Evolutionary conservation across 192 early-diverging fungal species (phyloP).

Genomic region (Backusella australiensis): DNA sequence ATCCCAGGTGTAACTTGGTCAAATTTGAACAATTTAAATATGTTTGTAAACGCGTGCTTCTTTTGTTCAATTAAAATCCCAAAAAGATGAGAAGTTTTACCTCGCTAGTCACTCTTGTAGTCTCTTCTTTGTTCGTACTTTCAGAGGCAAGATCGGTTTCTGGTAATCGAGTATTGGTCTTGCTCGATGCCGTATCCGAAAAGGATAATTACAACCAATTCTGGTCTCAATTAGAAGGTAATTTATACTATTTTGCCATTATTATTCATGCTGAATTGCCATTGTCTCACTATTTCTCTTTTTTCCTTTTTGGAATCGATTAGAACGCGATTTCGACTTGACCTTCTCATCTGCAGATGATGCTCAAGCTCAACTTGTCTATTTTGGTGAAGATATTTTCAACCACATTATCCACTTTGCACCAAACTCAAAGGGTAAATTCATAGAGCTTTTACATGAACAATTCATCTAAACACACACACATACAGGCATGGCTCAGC

Average conservation of each 20-base stretch:
- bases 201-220: constrained; percentile 52
- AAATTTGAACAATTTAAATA: neutral
- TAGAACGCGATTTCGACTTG: constrained; percentile 65
- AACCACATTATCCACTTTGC: constrained; percentile 85
- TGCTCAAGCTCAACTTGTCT: constrained; percentile 49
- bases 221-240: constrained; percentile 58
- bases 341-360: constrained; percentile 54
- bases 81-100: constrained; percentile 16
- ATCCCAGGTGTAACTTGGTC: constrained; percentile 8
- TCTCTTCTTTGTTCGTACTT: neutral
- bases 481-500: neutral
- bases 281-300: neutral
- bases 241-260: neutral
- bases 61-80: neutral
- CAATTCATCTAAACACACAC: neutral
- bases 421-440: constrained; percentile 64
- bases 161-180: constrained; percentile 64
- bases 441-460: neutral
- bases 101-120: constrained; percentile 7
- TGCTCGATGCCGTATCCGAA: constrained; percentile 57
- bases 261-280: neutral
- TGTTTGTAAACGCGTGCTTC: constrained; percentile 5
- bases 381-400: constrained; percentile 62
- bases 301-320: neutral
- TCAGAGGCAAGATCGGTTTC: constrained; percentile 56